Conservation (phyloP, 371 early-diverging fungal genomes). For the Mucor saturninus region DNA sequence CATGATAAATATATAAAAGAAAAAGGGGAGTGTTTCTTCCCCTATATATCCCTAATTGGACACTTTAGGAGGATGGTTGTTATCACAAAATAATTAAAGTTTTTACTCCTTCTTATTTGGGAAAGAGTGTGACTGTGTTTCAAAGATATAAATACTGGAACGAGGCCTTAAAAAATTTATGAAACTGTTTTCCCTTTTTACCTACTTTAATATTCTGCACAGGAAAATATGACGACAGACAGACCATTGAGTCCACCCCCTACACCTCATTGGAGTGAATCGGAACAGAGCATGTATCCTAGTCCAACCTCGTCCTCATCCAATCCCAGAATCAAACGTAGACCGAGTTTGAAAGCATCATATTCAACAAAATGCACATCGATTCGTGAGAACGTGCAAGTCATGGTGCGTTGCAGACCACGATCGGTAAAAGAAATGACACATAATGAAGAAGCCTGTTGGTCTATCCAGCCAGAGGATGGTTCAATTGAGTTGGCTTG, state of each 20-base stretch:
- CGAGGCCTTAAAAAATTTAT: neutral
- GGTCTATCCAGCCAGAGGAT: conserved; percentile 26
- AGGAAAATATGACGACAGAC: conserved; percentile 7
- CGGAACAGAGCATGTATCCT: conserved; percentile 4
- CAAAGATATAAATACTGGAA: neutral
- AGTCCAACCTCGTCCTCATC: conserved; percentile 7
- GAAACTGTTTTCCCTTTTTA: conserved; percentile 7
- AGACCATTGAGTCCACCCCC: conserved; percentile 20
- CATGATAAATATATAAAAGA: neutral
- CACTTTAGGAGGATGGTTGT: neutral
- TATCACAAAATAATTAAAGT: neutral
- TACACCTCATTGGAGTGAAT: conserved; percentile 21
- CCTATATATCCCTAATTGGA: neutral
- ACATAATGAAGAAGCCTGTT: conserved; percentile 27
- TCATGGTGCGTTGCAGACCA: conserved; percentile 49
- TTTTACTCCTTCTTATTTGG: neutral
- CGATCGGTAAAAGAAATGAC: conserved; percentile 28
- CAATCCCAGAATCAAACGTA: neutral
- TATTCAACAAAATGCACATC: conserved; percentile 20
- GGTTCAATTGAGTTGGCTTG: conserved; percentile 21
- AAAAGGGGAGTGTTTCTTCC: neutral
- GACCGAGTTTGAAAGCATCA: conserved; percentile 11
- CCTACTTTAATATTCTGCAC: neutral
- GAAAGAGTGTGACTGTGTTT: conserved; percentile 4
- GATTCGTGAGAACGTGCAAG: conserved; percentile 44